Percentiles rank a stretch among this genome's conserved stretches.
These are phyloP conservation scores for Fusarium sp. DNA, from an alignment of 2,329 filamentous ascomycete species.

Conservation along the genomic window DNA sequence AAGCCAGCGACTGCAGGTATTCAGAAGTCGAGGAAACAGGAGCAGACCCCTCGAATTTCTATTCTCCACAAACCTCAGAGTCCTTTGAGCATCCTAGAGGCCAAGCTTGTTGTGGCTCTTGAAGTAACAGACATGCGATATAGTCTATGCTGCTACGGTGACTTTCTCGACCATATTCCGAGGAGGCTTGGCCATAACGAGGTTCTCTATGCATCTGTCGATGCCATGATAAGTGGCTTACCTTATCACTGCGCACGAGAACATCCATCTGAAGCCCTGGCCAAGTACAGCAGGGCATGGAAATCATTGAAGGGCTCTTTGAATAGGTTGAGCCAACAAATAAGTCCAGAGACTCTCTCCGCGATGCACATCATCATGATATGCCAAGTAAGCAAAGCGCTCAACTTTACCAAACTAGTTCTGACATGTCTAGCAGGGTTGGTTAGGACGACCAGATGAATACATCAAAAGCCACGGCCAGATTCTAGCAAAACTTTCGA, in stretches of 20 bases:
- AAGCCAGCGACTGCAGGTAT: background rate
- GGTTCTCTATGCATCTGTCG: constrained; percentile 54
- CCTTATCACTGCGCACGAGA: constrained; percentile 33
- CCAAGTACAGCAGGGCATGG: constrained; percentile 45
- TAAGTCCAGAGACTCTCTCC: constrained; percentile 45
- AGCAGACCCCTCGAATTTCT: background rate
- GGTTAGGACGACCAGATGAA: constrained; percentile 41
- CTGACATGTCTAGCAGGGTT: constrained; percentile 36
- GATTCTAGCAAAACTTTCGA: background rate
- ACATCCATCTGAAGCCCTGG: constrained; percentile 27
- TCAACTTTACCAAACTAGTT: accelerated
- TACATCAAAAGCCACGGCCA: background rate
- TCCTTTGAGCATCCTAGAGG: constrained; percentile 27
- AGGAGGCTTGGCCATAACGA: constrained; percentile 55
- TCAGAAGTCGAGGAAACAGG: background rate
- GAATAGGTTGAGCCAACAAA: constrained; percentile 26
- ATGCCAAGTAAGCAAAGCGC: constrained; percentile 41
- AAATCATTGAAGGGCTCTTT: constrained; percentile 39
- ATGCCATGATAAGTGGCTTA: constrained; percentile 40
- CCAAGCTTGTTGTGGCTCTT: constrained; percentile 46
- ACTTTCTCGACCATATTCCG: constrained; percentile 57
- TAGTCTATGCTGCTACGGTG: constrained; percentile 58
- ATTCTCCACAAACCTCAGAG: background rate
- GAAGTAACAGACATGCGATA: constrained; percentile 55
- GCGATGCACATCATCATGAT: constrained; percentile 50